Evolutionary conservation across 2,329 filamentous ascomycete species (phyloP).

Genomic region (Pestalotiopsis sp.): DNA sequence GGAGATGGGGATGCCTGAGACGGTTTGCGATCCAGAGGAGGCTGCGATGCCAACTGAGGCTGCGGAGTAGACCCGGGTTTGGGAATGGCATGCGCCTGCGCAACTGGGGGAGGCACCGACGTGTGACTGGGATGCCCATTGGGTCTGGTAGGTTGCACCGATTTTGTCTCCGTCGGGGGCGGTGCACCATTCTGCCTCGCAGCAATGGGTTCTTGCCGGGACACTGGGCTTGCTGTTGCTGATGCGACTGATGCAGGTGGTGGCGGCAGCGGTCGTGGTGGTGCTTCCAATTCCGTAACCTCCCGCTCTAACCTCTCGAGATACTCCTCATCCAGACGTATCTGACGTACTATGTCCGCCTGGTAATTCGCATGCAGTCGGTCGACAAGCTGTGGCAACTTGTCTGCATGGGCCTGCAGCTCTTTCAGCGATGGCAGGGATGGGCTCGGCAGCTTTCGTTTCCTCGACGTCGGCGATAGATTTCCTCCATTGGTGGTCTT

Average conservation of each 20-base stretch:
- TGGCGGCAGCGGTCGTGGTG: neutral
- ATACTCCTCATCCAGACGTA: constrained; percentile 72
- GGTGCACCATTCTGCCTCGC: constrained; percentile 8
- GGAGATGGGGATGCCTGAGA: constrained; percentile 26
- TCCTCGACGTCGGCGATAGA: constrained; percentile 61
- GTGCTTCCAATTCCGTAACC: constrained; percentile 65
- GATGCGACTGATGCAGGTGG: constrained; percentile 12
- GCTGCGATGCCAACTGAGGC: constrained; percentile 20
- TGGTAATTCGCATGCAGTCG: constrained; percentile 77
- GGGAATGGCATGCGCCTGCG: constrained; percentile 3
- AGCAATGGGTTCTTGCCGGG: constrained; percentile 18
- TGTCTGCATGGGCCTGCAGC: constrained; percentile 64
- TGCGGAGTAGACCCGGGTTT: constrained; percentile 14
- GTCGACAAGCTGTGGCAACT: constrained; percentile 70
- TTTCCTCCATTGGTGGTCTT: constrained; percentile 42
- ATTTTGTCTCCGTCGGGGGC: constrained; percentile 16
- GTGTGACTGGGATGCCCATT: constrained; percentile 22
- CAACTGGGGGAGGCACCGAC: constrained; percentile 14
- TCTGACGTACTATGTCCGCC: constrained; percentile 67
- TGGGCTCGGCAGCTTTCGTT: constrained; percentile 73
- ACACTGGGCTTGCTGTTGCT: constrained; percentile 21
- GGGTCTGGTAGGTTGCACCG: constrained; percentile 14
- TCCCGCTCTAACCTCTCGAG: constrained; percentile 68
- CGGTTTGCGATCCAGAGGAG: constrained; percentile 23
- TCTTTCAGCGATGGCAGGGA: constrained; percentile 67